These are phyloP conservation scores for Irineochytrium annulatum DNA, from an alignment of 192 early-diverging fungal species.

Conservation along the genomic window DNA sequence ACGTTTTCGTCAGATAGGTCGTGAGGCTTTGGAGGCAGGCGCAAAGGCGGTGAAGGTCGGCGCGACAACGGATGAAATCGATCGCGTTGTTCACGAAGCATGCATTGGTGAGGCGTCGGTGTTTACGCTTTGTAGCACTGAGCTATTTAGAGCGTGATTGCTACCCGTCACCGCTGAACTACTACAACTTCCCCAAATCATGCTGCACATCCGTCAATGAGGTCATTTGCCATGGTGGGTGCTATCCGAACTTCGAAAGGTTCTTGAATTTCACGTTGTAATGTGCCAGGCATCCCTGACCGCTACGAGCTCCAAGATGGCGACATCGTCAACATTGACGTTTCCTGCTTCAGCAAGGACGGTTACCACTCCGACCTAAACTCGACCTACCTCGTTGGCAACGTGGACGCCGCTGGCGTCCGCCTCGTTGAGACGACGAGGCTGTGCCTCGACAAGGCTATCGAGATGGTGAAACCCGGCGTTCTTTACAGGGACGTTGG, in stretches of 20 bases:
- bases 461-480: slow-evolving; percentile 88
- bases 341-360: slow-evolving; percentile 79
- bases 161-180: slow-evolving; percentile 97
- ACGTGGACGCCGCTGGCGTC: slow-evolving; percentile 69
- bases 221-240: slow-evolving; percentile 93
- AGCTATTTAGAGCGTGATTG: slow-evolving; percentile 63
- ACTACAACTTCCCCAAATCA: slow-evolving; percentile 93
- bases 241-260: background rate
- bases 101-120: slow-evolving; percentile 53
- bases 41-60: slow-evolving; percentile 75
- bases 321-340: slow-evolving; percentile 95
- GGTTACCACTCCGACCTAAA: slow-evolving; percentile 96
- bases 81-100: slow-evolving; percentile 92
- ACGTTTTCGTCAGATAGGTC: slow-evolving; percentile 54
- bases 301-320: slow-evolving; percentile 87
- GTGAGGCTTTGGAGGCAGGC: slow-evolving; percentile 90
- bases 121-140: background rate
- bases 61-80: slow-evolving; percentile 93
- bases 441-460: slow-evolving; percentile 88
- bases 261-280: background rate
- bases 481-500: slow-evolving; percentile 89
- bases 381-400: slow-evolving; percentile 88
- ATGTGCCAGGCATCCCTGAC: slow-evolving; percentile 72
- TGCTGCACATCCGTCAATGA: slow-evolving; percentile 87
- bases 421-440: slow-evolving; percentile 78